Evolutionary conservation across 257 asterid species (phyloP).

Genomic region (Verbascum thapsus): DNA sequence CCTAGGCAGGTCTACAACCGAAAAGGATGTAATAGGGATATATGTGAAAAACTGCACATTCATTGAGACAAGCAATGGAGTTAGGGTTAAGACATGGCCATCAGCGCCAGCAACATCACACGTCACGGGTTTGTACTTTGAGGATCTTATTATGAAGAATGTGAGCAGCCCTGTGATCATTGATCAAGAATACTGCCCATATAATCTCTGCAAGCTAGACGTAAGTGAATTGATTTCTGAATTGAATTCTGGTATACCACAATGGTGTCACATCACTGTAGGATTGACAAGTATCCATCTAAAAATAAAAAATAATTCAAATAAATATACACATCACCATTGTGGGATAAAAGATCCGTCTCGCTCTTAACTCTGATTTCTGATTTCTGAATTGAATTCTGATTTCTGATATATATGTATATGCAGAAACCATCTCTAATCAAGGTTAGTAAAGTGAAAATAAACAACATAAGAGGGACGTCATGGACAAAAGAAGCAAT

Average conservation of each 20-base stretch:
- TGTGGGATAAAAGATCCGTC: too few relatives aligned
- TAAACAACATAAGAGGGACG: constrained; percentile 42
- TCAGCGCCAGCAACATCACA: neutral
- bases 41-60: constrained; percentile 28
- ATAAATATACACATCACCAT: too few relatives aligned
- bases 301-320: too few relatives aligned
- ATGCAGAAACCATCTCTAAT: constrained; percentile 23
- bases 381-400: too few relatives aligned
- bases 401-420: too few relatives aligned
- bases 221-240: too few relatives aligned
- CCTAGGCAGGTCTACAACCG: constrained; percentile 7
- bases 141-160: neutral
- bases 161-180: neutral
- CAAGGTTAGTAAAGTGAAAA: constrained; percentile 19
- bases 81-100: constrained; percentile 30
- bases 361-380: too few relatives aligned
- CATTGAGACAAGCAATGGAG: constrained; percentile 12
- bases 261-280: too few relatives aligned
- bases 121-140: neutral
- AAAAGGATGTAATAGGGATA: constrained; percentile 15
- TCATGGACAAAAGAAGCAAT: constrained; percentile 30
- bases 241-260: too few relatives aligned
- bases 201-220: constrained; percentile 21
- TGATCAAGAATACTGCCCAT: neutral
- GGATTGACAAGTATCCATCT: too few relatives aligned